Conservation (phyloP, 164 flowering plant species). For the Aristolochia californica region DNA sequence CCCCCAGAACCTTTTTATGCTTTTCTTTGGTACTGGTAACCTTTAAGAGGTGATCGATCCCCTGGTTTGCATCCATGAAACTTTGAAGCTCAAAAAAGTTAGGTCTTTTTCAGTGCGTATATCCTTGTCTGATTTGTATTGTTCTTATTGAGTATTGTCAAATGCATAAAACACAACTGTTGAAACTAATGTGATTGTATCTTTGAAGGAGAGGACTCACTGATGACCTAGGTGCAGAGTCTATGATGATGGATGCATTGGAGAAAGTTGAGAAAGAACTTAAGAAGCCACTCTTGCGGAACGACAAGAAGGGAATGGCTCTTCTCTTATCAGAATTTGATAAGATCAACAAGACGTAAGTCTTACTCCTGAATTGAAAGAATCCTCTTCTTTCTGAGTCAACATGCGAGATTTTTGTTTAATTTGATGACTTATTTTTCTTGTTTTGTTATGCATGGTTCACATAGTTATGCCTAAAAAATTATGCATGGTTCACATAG, state of each 20-base stretch:
- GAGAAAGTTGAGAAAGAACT: constrained; percentile 87
- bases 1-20: too few species aligned
- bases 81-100: too few species aligned
- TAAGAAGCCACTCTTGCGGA: constrained; percentile 88
- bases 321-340: constrained; percentile 79
- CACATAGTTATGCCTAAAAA: too few species aligned
- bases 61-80: too few species aligned
- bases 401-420: background rate
- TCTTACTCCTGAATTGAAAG: background rate
- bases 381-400: background rate
- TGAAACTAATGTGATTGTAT: background rate
- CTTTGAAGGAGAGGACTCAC: constrained; percentile 61
- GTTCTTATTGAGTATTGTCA: too few species aligned
- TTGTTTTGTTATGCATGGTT: background rate
- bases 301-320: constrained; percentile 83
- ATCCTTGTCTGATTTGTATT: too few species aligned
- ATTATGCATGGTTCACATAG: too few species aligned
- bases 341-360: constrained; percentile 78
- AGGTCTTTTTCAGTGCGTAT: too few species aligned
- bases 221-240: constrained; percentile 83
- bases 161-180: too few species aligned
- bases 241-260: constrained; percentile 90
- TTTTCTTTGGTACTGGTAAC: too few species aligned
- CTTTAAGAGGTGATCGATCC: too few species aligned
- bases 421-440: background rate